Conservation (phyloP, 1,284 basidiomycete genomes). For the Macrocystidia cucumis region DNA sequence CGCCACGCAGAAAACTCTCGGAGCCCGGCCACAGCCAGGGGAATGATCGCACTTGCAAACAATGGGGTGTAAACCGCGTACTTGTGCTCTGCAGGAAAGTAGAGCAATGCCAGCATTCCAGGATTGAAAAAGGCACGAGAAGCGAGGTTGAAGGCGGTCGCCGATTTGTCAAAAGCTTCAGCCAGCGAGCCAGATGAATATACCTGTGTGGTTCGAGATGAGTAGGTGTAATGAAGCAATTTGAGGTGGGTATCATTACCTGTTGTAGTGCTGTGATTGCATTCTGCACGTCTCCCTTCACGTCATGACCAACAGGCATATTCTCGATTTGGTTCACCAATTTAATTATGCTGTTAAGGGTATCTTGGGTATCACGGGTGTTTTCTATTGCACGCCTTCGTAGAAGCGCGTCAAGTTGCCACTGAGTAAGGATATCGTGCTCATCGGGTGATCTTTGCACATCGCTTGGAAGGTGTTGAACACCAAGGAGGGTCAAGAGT, state of each 20-base stretch:
- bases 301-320: conserved; percentile 82
- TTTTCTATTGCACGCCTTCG: conserved; percentile 72
- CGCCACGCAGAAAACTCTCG: conserved; percentile 63
- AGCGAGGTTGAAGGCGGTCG: conserved; percentile 62
- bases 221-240: conserved; percentile 6
- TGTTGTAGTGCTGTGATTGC: conserved; percentile 66
- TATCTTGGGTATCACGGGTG: conserved; percentile 58
- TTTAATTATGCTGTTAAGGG: conserved; percentile 73
- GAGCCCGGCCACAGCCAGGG: conserved; percentile 68
- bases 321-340: conserved; percentile 81
- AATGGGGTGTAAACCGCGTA: conserved; percentile 92
- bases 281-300: conserved; percentile 63
- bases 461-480: conserved; percentile 52
- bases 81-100: conserved; percentile 95
- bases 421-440: conserved; percentile 40
- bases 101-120: conserved; percentile 90
- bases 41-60: conserved; percentile 84
- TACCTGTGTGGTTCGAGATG: conserved; percentile 35
- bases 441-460: conserved; percentile 19
- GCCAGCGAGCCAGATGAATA: conserved; percentile 35
- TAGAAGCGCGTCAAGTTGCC: conserved; percentile 77
- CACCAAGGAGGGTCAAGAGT: conserved; percentile 72
- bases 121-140: conserved; percentile 96
- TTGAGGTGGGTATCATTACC: conserved; percentile 29
- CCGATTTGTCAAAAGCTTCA: conserved; percentile 52